A percentile compares a stretch with the other conserved stretches of the same genome.
These are phyloP conservation scores for Suhomyces panamericanus DNA, from an alignment of 1,139 yeast species.

Conservation along the genomic window DNA sequence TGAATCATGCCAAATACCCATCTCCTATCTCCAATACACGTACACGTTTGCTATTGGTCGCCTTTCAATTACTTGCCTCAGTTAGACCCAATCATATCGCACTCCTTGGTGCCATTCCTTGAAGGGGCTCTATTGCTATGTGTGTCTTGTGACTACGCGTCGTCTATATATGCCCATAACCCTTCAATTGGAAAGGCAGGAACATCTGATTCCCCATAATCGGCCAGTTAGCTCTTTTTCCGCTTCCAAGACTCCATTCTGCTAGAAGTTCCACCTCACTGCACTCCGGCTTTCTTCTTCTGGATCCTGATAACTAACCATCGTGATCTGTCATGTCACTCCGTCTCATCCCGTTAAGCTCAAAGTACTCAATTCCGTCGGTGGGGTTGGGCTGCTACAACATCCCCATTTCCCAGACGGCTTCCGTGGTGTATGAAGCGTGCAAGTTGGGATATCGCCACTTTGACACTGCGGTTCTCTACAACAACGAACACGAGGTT, in stretches of 20 bases:
- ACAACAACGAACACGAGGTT: constrained; percentile 57
- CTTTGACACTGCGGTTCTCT: constrained; percentile 61
- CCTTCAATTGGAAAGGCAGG: too few species aligned
- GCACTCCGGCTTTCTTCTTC: neutral
- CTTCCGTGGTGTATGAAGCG: constrained; percentile 46
- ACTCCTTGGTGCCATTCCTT: neutral
- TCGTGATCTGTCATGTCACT: constrained; percentile 4
- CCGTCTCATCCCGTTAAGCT: constrained; percentile 19
- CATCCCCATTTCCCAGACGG: constrained; percentile 26
- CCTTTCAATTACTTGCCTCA: too few species aligned
- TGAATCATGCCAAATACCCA: too few species aligned
- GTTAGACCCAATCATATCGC: neutral
- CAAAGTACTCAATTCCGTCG: constrained; percentile 35
- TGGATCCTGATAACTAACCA: neutral
- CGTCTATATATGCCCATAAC: neutral
- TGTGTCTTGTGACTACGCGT: neutral
- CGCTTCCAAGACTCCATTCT: too few species aligned
- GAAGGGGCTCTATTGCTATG: neutral
- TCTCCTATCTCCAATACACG: too few species aligned
- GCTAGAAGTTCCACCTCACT: too few species aligned
- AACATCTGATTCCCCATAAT: too few species aligned
- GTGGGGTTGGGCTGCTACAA: constrained; percentile 42
- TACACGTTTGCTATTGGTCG: too few species aligned
- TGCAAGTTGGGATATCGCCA: constrained; percentile 52
- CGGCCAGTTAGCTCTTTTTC: too few species aligned